Evolutionary conservation across 1,139 yeast species (phyloP), one percentile per base, ranked within the genome.

Genomic region (Groenewaldozyma sp.): DNA sequence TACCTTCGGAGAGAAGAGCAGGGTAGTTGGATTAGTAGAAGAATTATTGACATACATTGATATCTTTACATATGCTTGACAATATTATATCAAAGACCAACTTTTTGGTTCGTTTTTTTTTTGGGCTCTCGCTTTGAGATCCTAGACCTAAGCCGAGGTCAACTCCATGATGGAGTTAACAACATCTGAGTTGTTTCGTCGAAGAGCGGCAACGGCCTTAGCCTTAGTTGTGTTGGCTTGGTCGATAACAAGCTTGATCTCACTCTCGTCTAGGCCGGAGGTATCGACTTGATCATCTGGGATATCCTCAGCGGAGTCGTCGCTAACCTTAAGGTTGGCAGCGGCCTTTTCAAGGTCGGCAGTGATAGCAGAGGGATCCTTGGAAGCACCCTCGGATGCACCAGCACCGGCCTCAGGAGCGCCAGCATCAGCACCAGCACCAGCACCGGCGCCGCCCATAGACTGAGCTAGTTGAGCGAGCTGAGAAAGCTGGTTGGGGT

Each of bases 101-200:
- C n/a, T n/a, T n/a, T n/a, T n/a, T n/a, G n/a, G n/a, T n/a, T n/a
- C n/a, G n/a, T n/a, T n/a, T n/a, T n/a, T n/a, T n/a, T n/a, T n/a
- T n/a, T n/a, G n/a, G n/a, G n/a, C n/a, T n/a, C n/a, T n/a, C n/a
- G n/a, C n/a, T n/a, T n/a, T n/a, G n/a, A n/a, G n/a, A n/a, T n/a
- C n/a, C n/a, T n/a, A n/a, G n/a, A n/a, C n/a, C n/a, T n/a, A n/a
- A n/a, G n/a, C n/a, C n/a, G 54, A 37, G 35, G 68, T 59, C 44
- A 88, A 73, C 54, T 84, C 82, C 94, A 88, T 84, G 63, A 88
- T 84, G 54, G 96, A 91, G 63, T 87, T 88, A 64, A 91, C 96
- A 70, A 91, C 79, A 65, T 91, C 97, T 66, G 91, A 87, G 58
- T 84, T 76, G 73, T 88, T 88, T 55, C 76, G 79, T 66, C 75